phyloP scores from a whole-genome alignment of 2,329 filamentous ascomycete species.

The Penicillium brevicompactum region DNA sequence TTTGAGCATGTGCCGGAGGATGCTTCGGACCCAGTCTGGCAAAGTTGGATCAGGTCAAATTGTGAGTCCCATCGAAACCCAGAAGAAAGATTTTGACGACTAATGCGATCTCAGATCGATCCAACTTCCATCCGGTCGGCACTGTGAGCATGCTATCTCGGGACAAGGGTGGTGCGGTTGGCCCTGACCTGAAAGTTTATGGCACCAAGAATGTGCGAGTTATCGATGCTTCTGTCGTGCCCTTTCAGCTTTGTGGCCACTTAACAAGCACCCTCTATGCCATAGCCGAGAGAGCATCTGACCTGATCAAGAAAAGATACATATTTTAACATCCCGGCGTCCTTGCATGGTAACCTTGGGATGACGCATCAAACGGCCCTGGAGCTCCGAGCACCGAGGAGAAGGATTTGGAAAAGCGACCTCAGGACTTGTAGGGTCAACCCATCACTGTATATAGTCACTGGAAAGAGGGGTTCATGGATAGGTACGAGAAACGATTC shows the following conservation, averaged over 20 bases:
- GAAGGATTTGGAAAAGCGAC: no score
- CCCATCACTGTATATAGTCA: neutral
- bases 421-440: no score
- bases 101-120: conserved; percentile 19
- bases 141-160: conserved; percentile 38
- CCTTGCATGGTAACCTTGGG: no score
- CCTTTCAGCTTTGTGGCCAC: conserved; percentile 34
- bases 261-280: conserved; percentile 35
- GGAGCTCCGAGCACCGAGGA: no score
- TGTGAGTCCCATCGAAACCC: conserved; percentile 21
- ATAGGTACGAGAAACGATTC: neutral
- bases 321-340: neutral
- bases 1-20: conserved; percentile 20
- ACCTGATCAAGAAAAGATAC: conserved; percentile 33
- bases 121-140: conserved; percentile 36
- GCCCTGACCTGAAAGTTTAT: conserved; percentile 32
- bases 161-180: conserved; percentile 36
- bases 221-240: conserved; percentile 36
- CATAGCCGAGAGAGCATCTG: conserved; percentile 33
- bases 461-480: no score
- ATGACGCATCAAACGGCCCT: no score
- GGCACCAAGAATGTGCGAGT: conserved; percentile 39
- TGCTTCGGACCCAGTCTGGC: conserved; percentile 24
- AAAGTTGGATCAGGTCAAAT: conserved; percentile 24
- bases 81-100: neutral